phyloP scores from a whole-genome alignment of 202 grass and related monocot species.

The Musa balbisiana region DNA sequence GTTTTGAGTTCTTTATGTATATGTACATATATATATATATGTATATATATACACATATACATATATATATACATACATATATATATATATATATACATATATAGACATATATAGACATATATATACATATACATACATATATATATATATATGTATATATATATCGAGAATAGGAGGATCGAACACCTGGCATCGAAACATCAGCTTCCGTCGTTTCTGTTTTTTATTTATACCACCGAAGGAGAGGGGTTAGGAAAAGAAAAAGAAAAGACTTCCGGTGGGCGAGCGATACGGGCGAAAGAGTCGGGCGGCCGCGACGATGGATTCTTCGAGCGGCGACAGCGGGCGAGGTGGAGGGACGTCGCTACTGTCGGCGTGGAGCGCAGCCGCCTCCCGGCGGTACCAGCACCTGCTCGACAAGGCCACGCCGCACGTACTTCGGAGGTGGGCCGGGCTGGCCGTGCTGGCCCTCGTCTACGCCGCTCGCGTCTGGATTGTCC shows the following conservation, averaged over 20 bases:
- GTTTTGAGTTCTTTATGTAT: too few species aligned
- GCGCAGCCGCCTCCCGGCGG: slow-evolving; percentile 28
- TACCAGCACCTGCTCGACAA: slow-evolving; percentile 67
- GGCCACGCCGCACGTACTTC: slow-evolving; percentile 46
- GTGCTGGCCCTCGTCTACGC: slow-evolving; percentile 36
- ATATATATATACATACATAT: too few species aligned
- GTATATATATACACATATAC: too few species aligned
- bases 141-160: too few species aligned
- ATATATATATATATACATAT: too few species aligned
- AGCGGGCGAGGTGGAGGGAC: neutral
- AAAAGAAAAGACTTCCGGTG: neutral
- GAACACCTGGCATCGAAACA: too few species aligned
- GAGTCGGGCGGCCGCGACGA: neutral
- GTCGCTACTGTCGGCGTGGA: slow-evolving; percentile 7
- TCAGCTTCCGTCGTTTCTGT: too few species aligned
- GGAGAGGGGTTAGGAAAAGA: neutral
- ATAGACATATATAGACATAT: too few species aligned
- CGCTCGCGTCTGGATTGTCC: slow-evolving; percentile 48
- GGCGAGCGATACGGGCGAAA: neutral
- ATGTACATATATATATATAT: too few species aligned
- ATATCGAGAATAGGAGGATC: too few species aligned
- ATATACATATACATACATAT: too few species aligned
- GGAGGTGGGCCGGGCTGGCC: slow-evolving; percentile 48
- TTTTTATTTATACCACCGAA: neutral
- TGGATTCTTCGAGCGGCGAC: neutral